Evolutionary conservation across 331 rosid genomes (phyloP), one percentile per base, ranked within the genome.

Genomic region (Erythrophleum ivorense): DNA sequence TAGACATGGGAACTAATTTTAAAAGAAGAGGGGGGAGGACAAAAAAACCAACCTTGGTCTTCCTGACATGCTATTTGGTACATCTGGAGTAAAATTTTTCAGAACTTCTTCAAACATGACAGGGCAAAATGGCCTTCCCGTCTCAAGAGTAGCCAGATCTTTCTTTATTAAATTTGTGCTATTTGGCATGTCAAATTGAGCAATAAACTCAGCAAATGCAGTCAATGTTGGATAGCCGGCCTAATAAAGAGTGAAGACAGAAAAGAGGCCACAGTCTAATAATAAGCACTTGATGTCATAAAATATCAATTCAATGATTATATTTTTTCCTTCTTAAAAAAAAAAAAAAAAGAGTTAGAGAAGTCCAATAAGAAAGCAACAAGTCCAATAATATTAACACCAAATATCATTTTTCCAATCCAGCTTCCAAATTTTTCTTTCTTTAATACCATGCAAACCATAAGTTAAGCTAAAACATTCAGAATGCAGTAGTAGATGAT

Each of bases 121-220:
- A 73, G 99, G 98, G 85, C 81, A 83, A 80, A 93, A 91, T 77
- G 99, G 91, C 82, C 86, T 91, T 62, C 98, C 98, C 74, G 81
- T 84, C 76, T 89, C 99, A 24, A 85, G 73, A 76, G 83, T 43
- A 75, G 68, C 77, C 5, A 76, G 24, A 86, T 94, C 97, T 86
- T 71, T 87, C 84, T 57, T 85, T 76, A 73, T 86, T 68, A 80
- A 54, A 73, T 80, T 86, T 46, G 91, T 41, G 78, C 87, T 54
- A 36, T 71, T 83, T 50, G 97, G 92, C 92, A 84, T 38, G 73
- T 91, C 93, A 73, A 94, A 92, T 66, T 92, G 92, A 24, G 91
- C 68, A 60, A 94, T 73, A 45, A 96, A 96, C 83, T 90, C 97
- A 4, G 87, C 73, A 82, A 96, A 96, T 66, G 99, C 98, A 13